Percentiles rank a stretch among this genome's conserved stretches.
phyloP scores from a whole-genome alignment of 805 yeast species.

The Cyberlindnera euphorbiiphila region DNA sequence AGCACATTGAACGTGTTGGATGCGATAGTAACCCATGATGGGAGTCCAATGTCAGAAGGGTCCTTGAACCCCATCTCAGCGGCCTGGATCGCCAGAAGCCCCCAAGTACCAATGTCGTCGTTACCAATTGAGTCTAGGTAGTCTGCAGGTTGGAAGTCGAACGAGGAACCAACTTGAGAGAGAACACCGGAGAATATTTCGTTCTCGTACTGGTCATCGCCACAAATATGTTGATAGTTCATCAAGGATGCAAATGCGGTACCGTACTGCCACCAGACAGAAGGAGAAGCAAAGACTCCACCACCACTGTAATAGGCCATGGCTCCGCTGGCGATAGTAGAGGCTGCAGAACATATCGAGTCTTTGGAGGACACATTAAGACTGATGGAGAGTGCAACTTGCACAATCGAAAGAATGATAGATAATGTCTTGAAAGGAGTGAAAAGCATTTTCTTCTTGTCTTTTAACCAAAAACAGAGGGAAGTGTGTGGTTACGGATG shows the following conservation, averaged over 20 bases:
- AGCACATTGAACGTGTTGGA: slow-evolving; percentile 57
- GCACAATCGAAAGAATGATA: neutral
- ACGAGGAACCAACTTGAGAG: slow-evolving; percentile 39
- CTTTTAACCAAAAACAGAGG: too few relatives aligned
- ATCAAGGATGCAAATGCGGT: slow-evolving; percentile 66
- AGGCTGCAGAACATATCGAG: slow-evolving; percentile 42
- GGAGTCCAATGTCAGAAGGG: slow-evolving; percentile 35
- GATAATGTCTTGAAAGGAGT: neutral
- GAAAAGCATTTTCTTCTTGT: neutral
- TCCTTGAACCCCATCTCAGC: slow-evolving; percentile 55
- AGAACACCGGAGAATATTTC: slow-evolving; percentile 51
- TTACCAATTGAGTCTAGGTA: slow-evolving; percentile 61
- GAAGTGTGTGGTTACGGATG: too few relatives aligned
- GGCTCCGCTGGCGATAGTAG: slow-evolving; percentile 55
- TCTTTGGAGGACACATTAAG: slow-evolving; percentile 6
- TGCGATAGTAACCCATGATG: slow-evolving; percentile 52
- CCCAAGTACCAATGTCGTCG: slow-evolving; percentile 74
- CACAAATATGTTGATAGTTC: slow-evolving; percentile 69
- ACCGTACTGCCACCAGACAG: slow-evolving; percentile 88
- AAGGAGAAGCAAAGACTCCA: slow-evolving; percentile 63
- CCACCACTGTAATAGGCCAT: slow-evolving; percentile 64
- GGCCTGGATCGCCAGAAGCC: slow-evolving; percentile 57
- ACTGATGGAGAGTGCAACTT: neutral
- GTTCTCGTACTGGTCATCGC: slow-evolving; percentile 59
- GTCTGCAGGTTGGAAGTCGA: slow-evolving; percentile 54